phyloP scores from a whole-genome alignment of 2,329 filamentous ascomycete species.

The Aspergillus caelatus region DNA sequence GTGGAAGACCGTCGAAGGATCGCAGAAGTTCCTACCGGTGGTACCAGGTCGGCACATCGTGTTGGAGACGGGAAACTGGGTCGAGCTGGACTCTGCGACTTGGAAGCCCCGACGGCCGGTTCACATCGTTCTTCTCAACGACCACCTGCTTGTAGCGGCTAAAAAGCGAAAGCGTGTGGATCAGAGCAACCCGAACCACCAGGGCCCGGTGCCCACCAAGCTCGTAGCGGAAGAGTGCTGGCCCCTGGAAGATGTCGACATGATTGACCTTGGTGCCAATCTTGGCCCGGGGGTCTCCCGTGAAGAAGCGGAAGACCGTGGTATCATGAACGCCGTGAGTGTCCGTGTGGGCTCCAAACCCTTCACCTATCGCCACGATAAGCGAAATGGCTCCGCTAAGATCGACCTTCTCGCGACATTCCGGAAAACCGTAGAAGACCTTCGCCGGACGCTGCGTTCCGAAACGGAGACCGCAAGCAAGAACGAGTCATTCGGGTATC shows the following conservation, averaged over 20 bases:
- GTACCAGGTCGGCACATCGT: constrained; percentile 90
- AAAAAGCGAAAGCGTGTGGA: constrained; percentile 91
- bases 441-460: constrained; percentile 80
- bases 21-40: constrained; percentile 93
- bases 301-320: constrained; percentile 55
- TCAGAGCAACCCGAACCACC: constrained; percentile 52
- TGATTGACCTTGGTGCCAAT: constrained; percentile 76
- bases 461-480: constrained; percentile 88
- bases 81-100: constrained; percentile 94
- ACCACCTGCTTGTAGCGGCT: constrained; percentile 87
- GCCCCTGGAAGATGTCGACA: constrained; percentile 88
- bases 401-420: constrained; percentile 81
- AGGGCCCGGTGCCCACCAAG: constrained; percentile 61
- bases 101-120: constrained; percentile 91
- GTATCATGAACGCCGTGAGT: constrained; percentile 83
- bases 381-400: constrained; percentile 78
- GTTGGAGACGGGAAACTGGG: constrained; percentile 89
- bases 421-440: constrained; percentile 87
- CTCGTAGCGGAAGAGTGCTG: constrained; percentile 93
- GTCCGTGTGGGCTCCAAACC: constrained; percentile 86
- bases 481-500: constrained; percentile 83
- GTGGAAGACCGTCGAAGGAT: constrained; percentile 97
- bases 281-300: constrained; percentile 40
- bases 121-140: constrained; percentile 89
- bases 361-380: constrained; percentile 91